Evolutionary conservation across 106 monocot genomes (phyloP), one percentile per base, ranked within the genome.

Genomic region (Ottelia alismoides): DNA sequence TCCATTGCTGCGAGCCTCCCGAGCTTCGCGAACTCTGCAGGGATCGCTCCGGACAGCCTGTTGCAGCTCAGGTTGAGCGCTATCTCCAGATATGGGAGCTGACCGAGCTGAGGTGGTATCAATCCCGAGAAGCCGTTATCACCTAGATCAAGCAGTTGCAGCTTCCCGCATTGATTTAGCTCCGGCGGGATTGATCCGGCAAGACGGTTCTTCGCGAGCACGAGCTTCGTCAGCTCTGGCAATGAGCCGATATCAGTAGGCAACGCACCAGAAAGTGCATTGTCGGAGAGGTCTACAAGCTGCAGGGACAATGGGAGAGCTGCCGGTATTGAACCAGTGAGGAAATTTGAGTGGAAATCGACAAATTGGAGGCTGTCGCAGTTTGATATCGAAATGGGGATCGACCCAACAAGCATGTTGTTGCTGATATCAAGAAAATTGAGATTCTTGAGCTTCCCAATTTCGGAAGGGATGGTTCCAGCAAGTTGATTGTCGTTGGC

Each of bases 41-140:
- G 88, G 47, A 94, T 76, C 24, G 63, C 65, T 10, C 94, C 94
- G 22, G 72, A 64, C 40, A 94, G 78, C 18, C 32, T 61, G 68
- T 94, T 94, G 57, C 77, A 81, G 71, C 88, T 94, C 19, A 94
- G 76, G 44, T 94, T 94, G 45, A 94, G 78, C 11, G 84, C 71
- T 49, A 94, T 94, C 64, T 88, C 94, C 11, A 94, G 78, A 16
- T 78, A 62, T 0, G 88, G 88, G 9, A 94, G 74, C 30, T 66
- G 55, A 28, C 81, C 81, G 11, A 94, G 57, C 35, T 84, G 75
- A 0, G 73, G 60, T 1, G 88, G 94, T 27, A 94, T 84, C 27
- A 3, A 48, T 3, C 94, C 81, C 24, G 88, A 76, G 57, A 94
- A 71, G 40, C 48, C 61, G 32, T 94, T 94, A 22, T 61, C 72